Evolutionary conservation across 2,329 filamentous ascomycete genomes (phyloP), one percentile per base, ranked within the genome.

Genomic region (Ustulina deusta): DNA sequence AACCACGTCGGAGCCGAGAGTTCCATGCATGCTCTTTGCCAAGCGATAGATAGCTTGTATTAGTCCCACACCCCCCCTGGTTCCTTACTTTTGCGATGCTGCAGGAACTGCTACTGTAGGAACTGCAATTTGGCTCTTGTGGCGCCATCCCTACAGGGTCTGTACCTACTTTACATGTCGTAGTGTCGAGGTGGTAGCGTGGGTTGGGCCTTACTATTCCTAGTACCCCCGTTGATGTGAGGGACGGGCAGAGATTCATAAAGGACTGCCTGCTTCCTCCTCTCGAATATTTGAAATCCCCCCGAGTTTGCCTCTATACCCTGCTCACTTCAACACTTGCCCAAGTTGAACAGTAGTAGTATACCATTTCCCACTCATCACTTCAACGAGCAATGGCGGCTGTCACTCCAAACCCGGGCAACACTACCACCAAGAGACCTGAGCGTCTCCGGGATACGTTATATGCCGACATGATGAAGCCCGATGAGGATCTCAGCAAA

Each of bases 401-500:
- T 44, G 63, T 65, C 58, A 63, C 61, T 51, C 71, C 63, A 54
- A 68, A 52, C 48, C 25, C 66, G 20, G 59, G 48, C 63, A 67
- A 66, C 51, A 57, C 69, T n/a, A 44, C 64, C 27, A 54, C 66
- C 40, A 72, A 72, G 66, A 68, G 70, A 65, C 64, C 71, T 17
- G 71, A 72, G 60, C 70, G 69, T 67, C 65, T 70, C 55, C 69
- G 71, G 56, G 70, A 73, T 64, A 73, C 71, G 7, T 61, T 73
- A 61, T 73, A 73, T 46, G 71, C 71, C 44, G 69, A 73, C 38
- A 72, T 73, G 71, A 73, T 73, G 71, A 73, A 72, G 71, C 71
- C 71, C 4, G 71, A 73, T 42, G 71, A 73, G 54, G 71, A 73
- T 61, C 66, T 72, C 38, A 73, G 71, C 57, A 72, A 71, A 20